These are phyloP conservation scores for Athelia sp. DNA, from an alignment of 1,284 basidiomycete species.

Conservation along the genomic window DNA sequence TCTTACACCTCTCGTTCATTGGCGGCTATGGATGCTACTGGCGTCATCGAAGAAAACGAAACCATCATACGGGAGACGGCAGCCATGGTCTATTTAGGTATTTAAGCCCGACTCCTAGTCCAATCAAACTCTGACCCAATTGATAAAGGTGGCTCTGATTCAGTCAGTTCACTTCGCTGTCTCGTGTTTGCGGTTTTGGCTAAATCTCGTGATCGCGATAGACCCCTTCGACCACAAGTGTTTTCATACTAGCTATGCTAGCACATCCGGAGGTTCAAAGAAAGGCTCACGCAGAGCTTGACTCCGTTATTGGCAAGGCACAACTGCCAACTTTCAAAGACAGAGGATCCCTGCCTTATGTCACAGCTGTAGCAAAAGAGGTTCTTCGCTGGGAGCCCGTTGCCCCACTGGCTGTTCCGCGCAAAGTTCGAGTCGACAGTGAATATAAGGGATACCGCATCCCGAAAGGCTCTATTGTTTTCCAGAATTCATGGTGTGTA, in stretches of 20 bases:
- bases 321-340: slow-evolving; percentile 29
- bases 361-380: slow-evolving; percentile 31
- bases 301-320: slow-evolving; percentile 22
- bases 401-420: slow-evolving; percentile 17
- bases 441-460: slow-evolving; percentile 19
- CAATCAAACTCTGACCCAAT: too few species aligned
- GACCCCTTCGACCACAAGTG: slow-evolving; percentile 15
- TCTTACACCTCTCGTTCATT: too few species aligned
- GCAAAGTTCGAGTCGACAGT: slow-evolving; percentile 16
- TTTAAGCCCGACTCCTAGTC: too few species aligned
- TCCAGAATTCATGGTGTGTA: slow-evolving; percentile 30
- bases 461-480: slow-evolving; percentile 21
- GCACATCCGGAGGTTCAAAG: slow-evolving; percentile 26
- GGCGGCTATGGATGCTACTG: neutral
- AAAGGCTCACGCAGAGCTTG: slow-evolving; percentile 32
- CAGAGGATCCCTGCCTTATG: slow-evolving; percentile 24
- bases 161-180: too few species aligned
- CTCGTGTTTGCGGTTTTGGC: too few species aligned
- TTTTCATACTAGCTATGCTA: slow-evolving; percentile 32
- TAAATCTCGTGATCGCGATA: too few species aligned
- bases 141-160: too few species aligned
- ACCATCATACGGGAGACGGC: slow-evolving; percentile 13
- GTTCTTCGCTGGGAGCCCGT: slow-evolving; percentile 27
- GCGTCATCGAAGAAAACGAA: slow-evolving; percentile 11
- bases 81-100: neutral